Evolutionary conservation across 805 yeast genomes (phyloP), one percentile per base, ranked within the genome.

Genomic region (Starmera quercuum): DNA sequence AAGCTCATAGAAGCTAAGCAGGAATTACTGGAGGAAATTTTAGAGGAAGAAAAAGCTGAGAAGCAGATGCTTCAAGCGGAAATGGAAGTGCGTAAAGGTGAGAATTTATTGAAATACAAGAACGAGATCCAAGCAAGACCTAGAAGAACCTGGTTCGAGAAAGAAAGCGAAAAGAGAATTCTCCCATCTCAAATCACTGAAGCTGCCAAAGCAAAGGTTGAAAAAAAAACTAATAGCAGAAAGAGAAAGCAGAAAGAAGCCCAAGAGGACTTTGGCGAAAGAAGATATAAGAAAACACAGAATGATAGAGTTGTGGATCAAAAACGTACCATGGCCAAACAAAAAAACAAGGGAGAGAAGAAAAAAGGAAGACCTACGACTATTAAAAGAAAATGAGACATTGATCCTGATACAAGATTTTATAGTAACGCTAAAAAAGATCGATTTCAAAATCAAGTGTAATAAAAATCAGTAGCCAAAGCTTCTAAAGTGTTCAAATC

Each of bases 71-170:
- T 85, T 20, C 74, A 73, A 35, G 97, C 97, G 2, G 98, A 92
- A 63, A 81, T 86, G 83, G 92, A 92, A 55, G 59, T 90, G 30
- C 73, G 71, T 43, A 85, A 83, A 57, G 95, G 95, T 36, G 83
- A 82, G 49, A 92, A 92, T 57, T 48, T 92, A 55, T 61, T 92
- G 42, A 81, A 73, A 52, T 87, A 83, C 49, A 75, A 76, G 45
- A 73, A 73, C 34, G 97, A 92, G 59, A 92, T 92, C 51, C 71
- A 75, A 44, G 65, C 95, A 1, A 74, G 97, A 51, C 97, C 98
- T 22, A 86, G 75, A 59, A 77, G 99, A 63, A 92, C 98, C 0
- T 92, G 99, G 99, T 90, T 92, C 58, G 90, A 85, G 60, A 66
- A 59, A 33, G 68, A 53, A 36, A 51, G 58, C 32, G 74, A 70